A percentile compares a stretch with the other conserved stretches of the same genome.
These are phyloP conservation scores for Kurtzmaniella quercitrusa DNA, from an alignment of 1,139 yeast genomes.

Conservation along the genomic window DNA sequence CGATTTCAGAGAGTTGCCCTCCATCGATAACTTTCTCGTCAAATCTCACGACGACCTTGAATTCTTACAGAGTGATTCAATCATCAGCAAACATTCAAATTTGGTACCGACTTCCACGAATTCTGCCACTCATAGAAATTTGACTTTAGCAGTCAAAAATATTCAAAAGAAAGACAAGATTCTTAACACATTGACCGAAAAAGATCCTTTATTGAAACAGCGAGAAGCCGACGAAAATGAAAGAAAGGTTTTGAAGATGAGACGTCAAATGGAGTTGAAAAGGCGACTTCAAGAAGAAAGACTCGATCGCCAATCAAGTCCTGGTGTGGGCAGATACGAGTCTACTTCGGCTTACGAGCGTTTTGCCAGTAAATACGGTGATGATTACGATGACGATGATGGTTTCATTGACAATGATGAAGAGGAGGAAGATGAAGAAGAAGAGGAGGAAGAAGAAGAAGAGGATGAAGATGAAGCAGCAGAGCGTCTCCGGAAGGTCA, in stretches of 20 bases:
- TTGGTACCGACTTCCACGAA: constrained; percentile 85
- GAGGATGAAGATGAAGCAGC: constrained; percentile 63
- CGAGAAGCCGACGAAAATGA: constrained; percentile 79
- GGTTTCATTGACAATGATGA: constrained; percentile 42
- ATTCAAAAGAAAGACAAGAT: constrained; percentile 61
- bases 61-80: constrained; percentile 55
- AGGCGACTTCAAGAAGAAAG: constrained; percentile 47
- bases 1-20: constrained; percentile 66
- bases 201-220: constrained; percentile 85
- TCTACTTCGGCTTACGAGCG: constrained; percentile 39
- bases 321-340: constrained; percentile 13
- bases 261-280: constrained; percentile 61
- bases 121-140: constrained; percentile 74
- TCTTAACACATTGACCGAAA: constrained; percentile 62
- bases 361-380: constrained; percentile 39
- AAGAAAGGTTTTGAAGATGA: constrained; percentile 62
- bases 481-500: constrained; percentile 57
- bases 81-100: constrained; percentile 55
- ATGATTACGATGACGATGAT: constrained; percentile 43
- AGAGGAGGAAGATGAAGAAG: constrained; percentile 51
- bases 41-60: constrained; percentile 70
- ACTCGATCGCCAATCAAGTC: constrained; percentile 26
- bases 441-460: constrained; percentile 28
- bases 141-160: constrained; percentile 73
- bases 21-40: constrained; percentile 70